Conservation (phyloP, 352 stramenopile genomes). For the Aphanomyces euteiches region DNA sequence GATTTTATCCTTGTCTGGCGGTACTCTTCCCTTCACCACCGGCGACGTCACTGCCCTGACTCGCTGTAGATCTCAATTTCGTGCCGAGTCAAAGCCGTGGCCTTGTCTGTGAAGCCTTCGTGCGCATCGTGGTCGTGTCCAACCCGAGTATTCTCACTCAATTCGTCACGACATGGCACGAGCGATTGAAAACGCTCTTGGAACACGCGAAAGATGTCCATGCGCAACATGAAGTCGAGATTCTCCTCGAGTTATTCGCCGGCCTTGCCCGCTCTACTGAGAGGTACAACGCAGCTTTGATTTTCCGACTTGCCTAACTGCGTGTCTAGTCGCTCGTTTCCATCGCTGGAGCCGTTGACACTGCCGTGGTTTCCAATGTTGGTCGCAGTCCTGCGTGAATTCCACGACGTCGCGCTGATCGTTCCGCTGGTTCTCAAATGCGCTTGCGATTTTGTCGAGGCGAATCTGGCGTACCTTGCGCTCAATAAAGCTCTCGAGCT, state of each 20-base stretch:
- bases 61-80: not conserved
- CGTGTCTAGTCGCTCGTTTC: conserved; percentile 33
- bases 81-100: conserved; percentile 38
- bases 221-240: conserved; percentile 68
- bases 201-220: conserved; percentile 58
- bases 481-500: conserved; percentile 65
- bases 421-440: conserved; percentile 72
- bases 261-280: conserved; percentile 69
- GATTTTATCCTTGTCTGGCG: conserved; percentile 28
- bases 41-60: too few relatives aligned
- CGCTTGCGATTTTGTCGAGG: conserved; percentile 74
- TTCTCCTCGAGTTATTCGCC: conserved; percentile 74
- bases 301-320: conserved; percentile 15
- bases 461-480: conserved; percentile 71
- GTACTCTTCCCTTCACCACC: not conserved
- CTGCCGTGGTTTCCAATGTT: conserved; percentile 66
- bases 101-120: conserved; percentile 15
- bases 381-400: conserved; percentile 71
- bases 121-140: conserved; percentile 48
- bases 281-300: conserved; percentile 34
- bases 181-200: conserved; percentile 44
- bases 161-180: conserved; percentile 52
- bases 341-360: conserved; percentile 52
- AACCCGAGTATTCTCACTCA: conserved; percentile 46
- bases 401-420: conserved; percentile 66